Evolutionary conservation across 73 alveolate genomes (phyloP).

Genomic region (Paramecium sexaurelia): DNA sequence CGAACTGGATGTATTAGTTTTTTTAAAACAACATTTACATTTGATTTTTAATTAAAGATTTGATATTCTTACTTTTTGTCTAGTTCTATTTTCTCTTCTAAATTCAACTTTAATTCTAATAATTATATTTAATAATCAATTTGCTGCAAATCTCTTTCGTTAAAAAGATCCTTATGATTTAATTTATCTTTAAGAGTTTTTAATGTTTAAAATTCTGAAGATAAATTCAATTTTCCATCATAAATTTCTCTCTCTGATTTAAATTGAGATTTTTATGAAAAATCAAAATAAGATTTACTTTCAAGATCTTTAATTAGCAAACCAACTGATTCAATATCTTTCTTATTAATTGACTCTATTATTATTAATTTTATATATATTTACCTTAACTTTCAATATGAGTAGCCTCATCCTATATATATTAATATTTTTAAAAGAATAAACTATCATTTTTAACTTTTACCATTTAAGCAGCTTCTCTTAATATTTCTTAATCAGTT

Average conservation of each 20-base stretch:
- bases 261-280: background rate
- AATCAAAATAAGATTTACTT: background rate
- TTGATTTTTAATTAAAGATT: background rate
- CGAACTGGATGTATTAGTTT: background rate
- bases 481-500: constrained; percentile 19
- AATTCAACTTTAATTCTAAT: background rate
- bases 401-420: background rate
- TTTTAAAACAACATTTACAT: background rate
- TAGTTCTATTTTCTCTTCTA: background rate
- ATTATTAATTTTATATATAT: background rate
- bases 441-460: background rate
- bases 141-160: background rate
- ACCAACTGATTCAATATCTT: constrained; percentile 15
- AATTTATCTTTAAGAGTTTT: background rate
- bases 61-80: background rate
- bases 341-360: background rate
- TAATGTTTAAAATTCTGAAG: background rate
- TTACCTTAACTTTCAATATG: background rate
- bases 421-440: background rate
- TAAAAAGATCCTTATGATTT: background rate
- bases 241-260: background rate
- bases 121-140: background rate
- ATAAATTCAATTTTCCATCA: background rate
- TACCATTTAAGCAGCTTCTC: constrained; percentile 23
- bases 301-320: constrained; percentile 13